Base-by-base conservation (phyloP, 176 grass and related monocot species). In the Eleusine coracana region DNA sequence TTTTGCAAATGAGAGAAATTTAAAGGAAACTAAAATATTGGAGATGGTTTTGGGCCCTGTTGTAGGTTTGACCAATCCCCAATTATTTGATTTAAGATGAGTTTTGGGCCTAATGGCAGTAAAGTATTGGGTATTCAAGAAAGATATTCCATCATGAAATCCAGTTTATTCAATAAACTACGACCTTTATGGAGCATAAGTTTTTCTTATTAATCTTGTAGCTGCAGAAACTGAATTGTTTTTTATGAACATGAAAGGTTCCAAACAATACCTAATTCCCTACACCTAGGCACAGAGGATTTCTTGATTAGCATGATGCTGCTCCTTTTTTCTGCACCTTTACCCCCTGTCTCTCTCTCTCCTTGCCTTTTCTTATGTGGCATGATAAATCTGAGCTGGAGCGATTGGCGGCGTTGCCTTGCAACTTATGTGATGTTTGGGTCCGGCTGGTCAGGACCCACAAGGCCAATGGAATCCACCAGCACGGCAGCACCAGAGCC, bases 261-360 rank as follows among this genome's bases (percentile, higher is more conserved):
- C 37, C 66, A 80, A 68, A 17, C 13, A 70, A 2, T 21, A 40
- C 20, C 65, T 55, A 70, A 81, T 3, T n/a, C 39, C 21, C 78
- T 70, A 70, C 29, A 20, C 34, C 21, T 80, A 80, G 65, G 34
- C 14, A 58, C 2, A 10, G 8, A 52, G 3, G n/a, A 28, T 2
- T 81, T 81, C 66, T 54, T 20, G n/a, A 65, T 29, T 46, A 29
- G 21, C 36, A 83, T 83, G 60, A 75, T 84, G 23, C 15, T 9
- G 18, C 39, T 40, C 21, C 51, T 2, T 65, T 31, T 55, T 67
- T 29, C 3, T 17, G 5, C 38, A 56, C 17, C 11, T 80, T 73
- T 21, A 34, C 31, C 1, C 25, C 7, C 70, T 44, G 18, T 68
- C 70, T 58, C 11, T 74, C 34, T 37, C 48, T 23, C 21, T 23